Evolutionary conservation across 805 yeast genomes (phyloP).

Genomic region (Lipomyces orientalis): DNA sequence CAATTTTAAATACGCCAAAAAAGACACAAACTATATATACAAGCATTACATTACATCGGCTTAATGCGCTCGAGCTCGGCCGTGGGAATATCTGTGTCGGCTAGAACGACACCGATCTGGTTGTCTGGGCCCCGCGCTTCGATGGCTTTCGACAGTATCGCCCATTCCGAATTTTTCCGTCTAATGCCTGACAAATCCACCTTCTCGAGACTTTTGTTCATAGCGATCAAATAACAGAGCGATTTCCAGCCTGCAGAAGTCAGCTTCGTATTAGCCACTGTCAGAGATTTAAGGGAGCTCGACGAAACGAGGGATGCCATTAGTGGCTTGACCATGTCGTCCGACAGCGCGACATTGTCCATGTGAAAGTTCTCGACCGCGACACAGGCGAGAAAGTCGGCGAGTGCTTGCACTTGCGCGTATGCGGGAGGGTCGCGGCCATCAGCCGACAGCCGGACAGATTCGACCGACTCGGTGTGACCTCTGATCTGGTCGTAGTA

Average conservation of each 20-base stretch:
- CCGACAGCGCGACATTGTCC: conserved; percentile 16
- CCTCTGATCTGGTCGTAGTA: conserved; percentile 24
- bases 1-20: background rate
- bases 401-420: conserved; percentile 29
- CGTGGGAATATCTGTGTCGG: conserved; percentile 15
- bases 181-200: conserved; percentile 23
- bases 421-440: conserved; percentile 11
- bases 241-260: conserved; percentile 25
- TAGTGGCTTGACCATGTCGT: conserved; percentile 20
- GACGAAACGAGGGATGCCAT: conserved; percentile 19
- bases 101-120: conserved; percentile 13
- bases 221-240: conserved; percentile 32
- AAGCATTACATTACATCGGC: background rate
- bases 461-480: conserved; percentile 17
- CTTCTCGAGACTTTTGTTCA: conserved; percentile 18
- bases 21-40: background rate
- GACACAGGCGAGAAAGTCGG: conserved; percentile 32
- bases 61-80: conserved; percentile 4
- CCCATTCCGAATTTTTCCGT: conserved; percentile 30
- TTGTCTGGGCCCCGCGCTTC: conserved; percentile 12
- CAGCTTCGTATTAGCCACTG: conserved; percentile 13
- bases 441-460: conserved; percentile 7
- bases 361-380: conserved; percentile 20
- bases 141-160: conserved; percentile 21
- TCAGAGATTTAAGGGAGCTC: conserved; percentile 10